Conservation (phyloP, 306 rosid genomes). For the Abrus pulchellus region DNA sequence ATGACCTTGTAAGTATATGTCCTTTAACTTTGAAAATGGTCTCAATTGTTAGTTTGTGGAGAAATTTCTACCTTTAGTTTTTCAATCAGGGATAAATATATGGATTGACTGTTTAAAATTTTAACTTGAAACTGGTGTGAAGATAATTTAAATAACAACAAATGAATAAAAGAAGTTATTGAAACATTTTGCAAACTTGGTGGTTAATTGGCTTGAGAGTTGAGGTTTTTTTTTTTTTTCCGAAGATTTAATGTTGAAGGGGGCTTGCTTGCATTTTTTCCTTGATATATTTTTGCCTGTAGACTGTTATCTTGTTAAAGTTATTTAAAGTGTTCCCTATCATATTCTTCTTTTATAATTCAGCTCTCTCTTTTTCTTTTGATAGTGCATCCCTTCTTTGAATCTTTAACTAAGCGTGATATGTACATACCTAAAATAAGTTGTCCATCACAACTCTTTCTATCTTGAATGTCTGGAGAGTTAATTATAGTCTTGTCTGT, state of each 20-base stretch:
- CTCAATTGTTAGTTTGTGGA: conserved; percentile 13
- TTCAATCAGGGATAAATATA: conserved; percentile 3
- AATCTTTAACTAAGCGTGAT: conserved; percentile 16
- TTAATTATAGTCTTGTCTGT: conserved; percentile 25
- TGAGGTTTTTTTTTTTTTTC: neutral
- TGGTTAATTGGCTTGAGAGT: conserved; percentile 29
- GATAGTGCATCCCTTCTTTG: neutral
- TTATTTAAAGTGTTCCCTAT: neutral
- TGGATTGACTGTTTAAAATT: neutral
- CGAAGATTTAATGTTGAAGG: neutral
- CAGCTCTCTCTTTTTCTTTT: neutral
- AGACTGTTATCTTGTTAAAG: conserved; percentile 4
- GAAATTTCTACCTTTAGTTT: conserved; percentile 28
- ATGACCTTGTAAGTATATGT: conserved; percentile 69
- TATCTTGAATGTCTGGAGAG: neutral
- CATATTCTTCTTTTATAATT: conserved; percentile 11
- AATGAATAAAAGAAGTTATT: neutral
- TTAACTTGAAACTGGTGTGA: neutral
- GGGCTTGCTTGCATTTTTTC: conserved; percentile 27
- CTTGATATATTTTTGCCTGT: conserved; percentile 5
- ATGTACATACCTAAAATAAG: conserved; percentile 1
- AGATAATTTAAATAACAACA: neutral
- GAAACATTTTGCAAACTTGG: neutral
- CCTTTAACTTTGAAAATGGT: conserved; percentile 17
- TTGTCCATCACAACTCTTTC: conserved; percentile 11